Percentiles rank a stretch among this genome's conserved stretches.
These are phyloP conservation scores for Eucalyptus pauciflora DNA, from an alignment of 345 rosid genomes.

Conservation along the genomic window DNA sequence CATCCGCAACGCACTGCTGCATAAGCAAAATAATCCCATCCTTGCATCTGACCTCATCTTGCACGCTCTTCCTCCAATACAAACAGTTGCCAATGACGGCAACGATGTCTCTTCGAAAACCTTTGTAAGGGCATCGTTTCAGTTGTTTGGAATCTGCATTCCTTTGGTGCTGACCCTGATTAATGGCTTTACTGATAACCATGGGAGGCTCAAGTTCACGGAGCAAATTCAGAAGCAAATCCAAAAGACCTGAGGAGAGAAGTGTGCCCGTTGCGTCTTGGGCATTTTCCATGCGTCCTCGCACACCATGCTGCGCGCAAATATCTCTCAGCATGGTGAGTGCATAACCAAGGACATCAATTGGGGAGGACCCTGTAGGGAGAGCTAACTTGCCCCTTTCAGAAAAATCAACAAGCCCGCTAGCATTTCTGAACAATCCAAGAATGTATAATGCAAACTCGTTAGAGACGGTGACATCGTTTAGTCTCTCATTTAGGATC, in stretches of 20 bases:
- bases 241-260: constrained; percentile 36
- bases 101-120: constrained; percentile 73
- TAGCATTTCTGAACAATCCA: constrained; percentile 28
- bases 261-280: constrained; percentile 24
- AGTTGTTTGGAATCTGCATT: not conserved
- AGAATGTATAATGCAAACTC: constrained; percentile 17
- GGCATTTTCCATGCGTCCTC: constrained; percentile 6
- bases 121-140: constrained; percentile 54
- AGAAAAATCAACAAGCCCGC: constrained; percentile 12
- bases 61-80: constrained; percentile 47
- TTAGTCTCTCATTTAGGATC: constrained; percentile 36
- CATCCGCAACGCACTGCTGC: constrained; percentile 69
- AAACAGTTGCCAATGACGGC: constrained; percentile 68
- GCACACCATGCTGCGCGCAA: constrained; percentile 31
- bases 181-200: constrained; percentile 39
- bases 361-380: constrained; percentile 35
- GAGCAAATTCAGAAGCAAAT: constrained; percentile 36
- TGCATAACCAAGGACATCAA: constrained; percentile 59
- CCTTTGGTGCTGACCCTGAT: constrained; percentile 15
- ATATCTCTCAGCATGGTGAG: constrained; percentile 44
- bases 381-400: constrained; percentile 33
- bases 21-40: constrained; percentile 44
- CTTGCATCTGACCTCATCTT: constrained; percentile 59
- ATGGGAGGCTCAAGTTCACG: constrained; percentile 58
- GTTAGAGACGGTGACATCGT: constrained; percentile 22